Evolutionary conservation across 176 grass and related monocot genomes (phyloP).

Genomic region (Ampelocalamus luodianensis): DNA sequence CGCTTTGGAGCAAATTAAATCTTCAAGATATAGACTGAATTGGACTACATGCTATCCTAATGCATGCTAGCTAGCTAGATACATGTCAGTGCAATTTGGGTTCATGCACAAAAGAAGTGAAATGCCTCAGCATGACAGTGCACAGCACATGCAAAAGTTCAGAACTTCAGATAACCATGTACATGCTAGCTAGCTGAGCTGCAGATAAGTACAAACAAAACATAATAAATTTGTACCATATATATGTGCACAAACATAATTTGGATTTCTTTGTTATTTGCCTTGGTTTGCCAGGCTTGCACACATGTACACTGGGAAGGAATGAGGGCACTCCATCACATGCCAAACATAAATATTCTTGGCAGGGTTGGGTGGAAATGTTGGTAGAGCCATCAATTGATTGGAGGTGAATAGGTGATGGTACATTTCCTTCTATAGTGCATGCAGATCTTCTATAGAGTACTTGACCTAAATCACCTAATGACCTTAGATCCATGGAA

Average conservation of each 20-base stretch:
- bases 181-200: not conserved
- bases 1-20: not conserved
- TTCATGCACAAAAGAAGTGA: not conserved
- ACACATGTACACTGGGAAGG: not conserved
- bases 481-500: not conserved
- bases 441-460: not conserved
- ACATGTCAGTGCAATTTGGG: not conserved
- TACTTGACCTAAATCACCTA: not conserved
- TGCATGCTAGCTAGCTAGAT: not conserved
- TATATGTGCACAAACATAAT: not conserved
- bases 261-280: not conserved
- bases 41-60: not conserved
- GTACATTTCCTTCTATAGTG: not conserved
- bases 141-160: slow-evolving; percentile 1
- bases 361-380: slow-evolving; percentile 6
- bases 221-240: not conserved
- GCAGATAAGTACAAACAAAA: not conserved
- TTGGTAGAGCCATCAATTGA: not conserved
- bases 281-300: slow-evolving; percentile 12
- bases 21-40: not conserved
- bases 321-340: slow-evolving; percentile 5
- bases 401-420: not conserved
- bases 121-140: not conserved
- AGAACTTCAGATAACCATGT: not conserved
- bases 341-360: slow-evolving; percentile 24